Evolutionary conservation across 129 eudicot species (phyloP).

Genomic region (sunflower (Helianthus annuus)): HanXRQr2.0-SUNRISE NC_035434.2:142566549-142567048

Average conservation of each 20-base stretch:
- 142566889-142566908: constrained; percentile 58
- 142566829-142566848: constrained; percentile 35
- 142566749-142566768: constrained; percentile 29
- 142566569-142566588: constrained; percentile 32
- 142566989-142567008: constrained; percentile 74
- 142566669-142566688: not conserved
- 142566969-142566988: constrained; percentile 67
- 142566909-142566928: constrained; percentile 47
- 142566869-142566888: constrained; percentile 50
- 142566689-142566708: constrained; percentile 36
- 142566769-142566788: constrained; percentile 26
- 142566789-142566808: constrained; percentile 32
- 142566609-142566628: constrained; percentile 15
- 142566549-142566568: constrained; percentile 33
- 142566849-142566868: constrained; percentile 85
- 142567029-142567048: constrained; percentile 99
- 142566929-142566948: constrained; percentile 68
- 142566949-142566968: constrained; percentile 71
- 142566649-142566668: too few relatives aligned
- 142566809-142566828: constrained; percentile 23
- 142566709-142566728: constrained; percentile 27
- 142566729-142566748: constrained; percentile 32
- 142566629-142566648: not conserved
- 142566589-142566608: constrained; percentile 25
- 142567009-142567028: constrained; percentile 76